Base-by-base conservation (phyloP, 2,329 filamentous ascomycete genomes). In the Sporothrix phasma region DNA sequence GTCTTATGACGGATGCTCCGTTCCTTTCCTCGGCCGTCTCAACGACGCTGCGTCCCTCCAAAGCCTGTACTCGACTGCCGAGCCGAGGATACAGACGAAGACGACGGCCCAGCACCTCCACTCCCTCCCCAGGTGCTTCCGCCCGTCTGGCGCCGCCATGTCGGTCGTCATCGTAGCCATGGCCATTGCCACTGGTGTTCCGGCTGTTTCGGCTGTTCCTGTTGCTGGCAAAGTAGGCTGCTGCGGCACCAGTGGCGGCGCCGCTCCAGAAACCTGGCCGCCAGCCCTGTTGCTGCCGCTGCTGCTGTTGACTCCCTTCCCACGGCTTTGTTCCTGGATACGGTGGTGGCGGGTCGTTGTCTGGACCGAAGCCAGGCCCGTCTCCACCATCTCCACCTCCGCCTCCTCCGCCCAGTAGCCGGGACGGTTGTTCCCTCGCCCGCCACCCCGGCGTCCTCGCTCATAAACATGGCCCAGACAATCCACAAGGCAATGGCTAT, bases 181-280 rank as follows among this genome's bases (percentile, higher is more conserved):
- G n/a, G n/a, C n/a, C n/a, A n/a, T n/a, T n/a, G n/a, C 64, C 10
- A 26, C 69, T 70, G 69, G 53, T 70, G 67, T 69, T 67, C 66
- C 71, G 73, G 43, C 73, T 74, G 65, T 69, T 67, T 66, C 72
- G 74, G 41, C 73, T 73, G 64, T 77, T 76, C n/a, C 77, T 74
- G 5, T 73, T 81, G 0, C 84, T 84, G 5, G 86, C 85, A 65
- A 81, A 72, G 71, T 90, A 90, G 1, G 80, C 86, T 3, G 87
- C 88, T 1, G 88, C 88, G 5, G 85, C 87, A 51, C 88, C 89
- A 17, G 82, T 82, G 0, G 83, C 80, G n/a, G 84, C 75, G 22
- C 88, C 88, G 19, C 78, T 82, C 88, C 88, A 92, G 75, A 92
- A 91, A 1, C 89, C 89, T 5, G 88, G 88, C 59, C 81, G 80